Evolutionary conservation across 169 alveolate species (phyloP).

Genomic region (Blepharisma undulans): DNA sequence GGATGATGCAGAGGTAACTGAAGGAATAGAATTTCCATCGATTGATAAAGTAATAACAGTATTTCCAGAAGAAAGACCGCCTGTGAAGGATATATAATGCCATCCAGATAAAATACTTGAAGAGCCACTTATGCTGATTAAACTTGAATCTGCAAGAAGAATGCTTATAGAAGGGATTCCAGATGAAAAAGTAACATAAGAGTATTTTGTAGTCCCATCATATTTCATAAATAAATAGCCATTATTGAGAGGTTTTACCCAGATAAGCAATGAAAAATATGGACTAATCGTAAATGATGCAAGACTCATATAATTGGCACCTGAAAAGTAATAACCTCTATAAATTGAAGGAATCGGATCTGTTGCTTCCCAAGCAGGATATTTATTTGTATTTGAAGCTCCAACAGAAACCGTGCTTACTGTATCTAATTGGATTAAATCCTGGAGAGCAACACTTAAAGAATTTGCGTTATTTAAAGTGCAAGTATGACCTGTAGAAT

Average conservation of each 20-base stretch:
- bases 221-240: background rate
- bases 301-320: background rate
- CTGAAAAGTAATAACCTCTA: slow-evolving; percentile 7
- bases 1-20: too few species aligned
- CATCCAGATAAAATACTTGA: too few species aligned
- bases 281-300: background rate
- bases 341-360: background rate
- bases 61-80: too few species aligned
- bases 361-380: background rate
- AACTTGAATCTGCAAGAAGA: too few species aligned
- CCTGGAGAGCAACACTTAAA: background rate
- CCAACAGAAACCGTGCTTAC: background rate
- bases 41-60: too few species aligned
- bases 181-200: background rate
- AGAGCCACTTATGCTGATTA: too few species aligned
- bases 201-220: background rate
- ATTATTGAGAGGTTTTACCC: background rate
- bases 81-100: too few species aligned
- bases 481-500: background rate
- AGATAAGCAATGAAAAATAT: background rate
- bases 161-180: too few species aligned
- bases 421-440: background rate
- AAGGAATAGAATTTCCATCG: too few species aligned
- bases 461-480: background rate
- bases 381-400: background rate